A percentile compares a stretch with the other conserved stretches of the same genome.
Evolutionary conservation across 2,329 filamentous ascomycete species (phyloP).

Genomic region (Nannizzia gypsea): DNA sequence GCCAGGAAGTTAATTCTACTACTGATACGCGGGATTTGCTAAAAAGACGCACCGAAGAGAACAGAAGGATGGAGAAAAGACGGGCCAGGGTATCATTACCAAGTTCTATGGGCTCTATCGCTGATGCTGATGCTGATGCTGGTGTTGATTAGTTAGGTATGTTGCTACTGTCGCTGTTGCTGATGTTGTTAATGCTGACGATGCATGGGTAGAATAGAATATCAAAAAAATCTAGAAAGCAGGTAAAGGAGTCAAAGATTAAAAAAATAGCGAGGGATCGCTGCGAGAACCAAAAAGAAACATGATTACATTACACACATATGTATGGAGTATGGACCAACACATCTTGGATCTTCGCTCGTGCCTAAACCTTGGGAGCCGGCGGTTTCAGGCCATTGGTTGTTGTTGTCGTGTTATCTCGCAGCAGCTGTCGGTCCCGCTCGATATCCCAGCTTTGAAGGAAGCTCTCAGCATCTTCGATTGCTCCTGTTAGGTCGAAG

Average conservation of each 20-base stretch:
- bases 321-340: background rate
- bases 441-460: conserved; percentile 35
- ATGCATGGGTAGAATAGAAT: too few relatives aligned
- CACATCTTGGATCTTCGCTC: background rate
- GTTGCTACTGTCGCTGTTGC: too few relatives aligned
- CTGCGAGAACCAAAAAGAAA: background rate
- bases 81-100: background rate
- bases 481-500: conserved; percentile 35
- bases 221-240: too few relatives aligned
- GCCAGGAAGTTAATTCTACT: background rate
- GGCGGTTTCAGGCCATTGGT: background rate
- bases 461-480: conserved; percentile 36
- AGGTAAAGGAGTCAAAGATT: too few relatives aligned
- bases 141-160: background rate
- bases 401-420: background rate
- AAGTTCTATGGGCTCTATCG: background rate
- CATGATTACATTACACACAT: background rate
- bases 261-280: background rate
- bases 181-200: too few relatives aligned
- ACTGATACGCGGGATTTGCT: background rate
- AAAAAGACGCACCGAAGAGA: background rate
- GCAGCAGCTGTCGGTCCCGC: conserved; percentile 19
- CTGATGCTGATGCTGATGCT: background rate
- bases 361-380: background rate
- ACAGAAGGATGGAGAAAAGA: background rate